These are phyloP conservation scores for Agrostemma githago DNA, from an alignment of 148 eudicot species.

Conservation along the genomic window DNA sequence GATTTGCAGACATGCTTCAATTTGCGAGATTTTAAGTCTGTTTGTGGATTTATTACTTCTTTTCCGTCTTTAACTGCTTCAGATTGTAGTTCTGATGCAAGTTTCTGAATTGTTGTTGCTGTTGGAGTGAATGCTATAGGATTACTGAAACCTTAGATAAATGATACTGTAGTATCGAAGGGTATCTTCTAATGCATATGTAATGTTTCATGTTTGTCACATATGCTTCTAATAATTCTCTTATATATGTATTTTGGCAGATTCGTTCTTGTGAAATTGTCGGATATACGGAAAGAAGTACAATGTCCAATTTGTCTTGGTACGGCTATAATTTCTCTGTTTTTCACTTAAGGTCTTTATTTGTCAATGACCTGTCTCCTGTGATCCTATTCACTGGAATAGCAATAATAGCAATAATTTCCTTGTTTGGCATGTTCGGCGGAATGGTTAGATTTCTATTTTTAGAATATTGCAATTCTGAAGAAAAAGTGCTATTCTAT, in stretches of 20 bases:
- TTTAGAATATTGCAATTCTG: too few relatives aligned
- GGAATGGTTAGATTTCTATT: too few relatives aligned
- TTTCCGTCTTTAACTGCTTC: neutral
- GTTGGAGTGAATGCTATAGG: neutral
- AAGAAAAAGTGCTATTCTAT: neutral
- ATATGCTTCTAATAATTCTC: slow-evolving; percentile 9
- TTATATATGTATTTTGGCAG: slow-evolving; percentile 31
- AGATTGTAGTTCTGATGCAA: neutral
- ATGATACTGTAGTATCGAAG: neutral
- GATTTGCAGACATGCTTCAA: neutral
- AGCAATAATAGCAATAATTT: too few relatives aligned
- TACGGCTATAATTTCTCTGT: slow-evolving; percentile 21
- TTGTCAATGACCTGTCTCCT: neutral
- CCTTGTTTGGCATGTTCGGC: too few relatives aligned
- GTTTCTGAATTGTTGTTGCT: neutral
- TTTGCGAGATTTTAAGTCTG: neutral
- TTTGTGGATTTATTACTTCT: neutral
- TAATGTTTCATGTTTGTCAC: neutral
- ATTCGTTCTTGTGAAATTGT: slow-evolving; percentile 44
- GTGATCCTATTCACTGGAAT: neutral
- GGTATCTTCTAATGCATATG: neutral
- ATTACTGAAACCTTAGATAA: neutral
- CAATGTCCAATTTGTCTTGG: slow-evolving; percentile 92
- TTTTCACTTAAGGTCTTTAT: neutral
- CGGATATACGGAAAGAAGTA: slow-evolving; percentile 80